phyloP scores from a whole-genome alignment of 2,329 filamentous ascomycete species.

The Allantophomopsis lycopodina region DNA sequence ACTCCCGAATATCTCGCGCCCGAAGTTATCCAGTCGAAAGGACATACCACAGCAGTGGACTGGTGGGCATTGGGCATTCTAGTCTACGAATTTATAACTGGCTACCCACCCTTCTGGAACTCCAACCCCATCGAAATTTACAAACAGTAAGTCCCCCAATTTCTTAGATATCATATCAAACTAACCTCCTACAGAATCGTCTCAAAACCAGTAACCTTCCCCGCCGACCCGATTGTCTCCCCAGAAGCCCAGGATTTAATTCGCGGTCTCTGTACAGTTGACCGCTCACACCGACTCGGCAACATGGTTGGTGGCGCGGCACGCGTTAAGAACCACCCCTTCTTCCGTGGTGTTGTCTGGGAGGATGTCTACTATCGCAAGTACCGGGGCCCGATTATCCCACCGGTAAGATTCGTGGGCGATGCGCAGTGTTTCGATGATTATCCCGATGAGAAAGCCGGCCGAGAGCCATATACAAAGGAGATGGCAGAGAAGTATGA shows the following conservation, averaged over 20 bases:
- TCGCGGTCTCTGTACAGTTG: constrained; percentile 61
- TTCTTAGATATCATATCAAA: constrained; percentile 1
- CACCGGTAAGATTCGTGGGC: constrained; percentile 57
- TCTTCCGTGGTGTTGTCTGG: constrained; percentile 65
- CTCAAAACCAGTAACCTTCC: constrained; percentile 64
- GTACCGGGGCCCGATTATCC: constrained; percentile 57
- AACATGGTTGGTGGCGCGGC: constrained; percentile 64
- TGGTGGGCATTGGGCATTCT: constrained; percentile 82
- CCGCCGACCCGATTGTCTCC: constrained; percentile 48
- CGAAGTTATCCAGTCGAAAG: constrained; percentile 75
- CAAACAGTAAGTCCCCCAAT: constrained; percentile 42
- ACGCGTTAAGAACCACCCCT: constrained; percentile 62
- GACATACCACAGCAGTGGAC: constrained; percentile 63
- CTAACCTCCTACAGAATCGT: constrained; percentile 44
- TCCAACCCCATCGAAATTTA: constrained; percentile 81
- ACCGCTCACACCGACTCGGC: constrained; percentile 64
- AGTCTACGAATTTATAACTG: constrained; percentile 74
- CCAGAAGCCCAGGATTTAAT: constrained; percentile 62
- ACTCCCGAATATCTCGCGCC: constrained; percentile 76
- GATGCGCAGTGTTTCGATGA: constrained; percentile 74
- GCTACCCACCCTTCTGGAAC: constrained; percentile 79
- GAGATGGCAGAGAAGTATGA: constrained; percentile 60
- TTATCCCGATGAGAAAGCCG: constrained; percentile 64
- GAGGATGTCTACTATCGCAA: constrained; percentile 53
- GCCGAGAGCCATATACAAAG: constrained; percentile 51